Evolutionary conservation across 257 asterid species (phyloP), one percentile per base, ranked within the genome.

Genomic region (Salvia hispanica): DNA sequence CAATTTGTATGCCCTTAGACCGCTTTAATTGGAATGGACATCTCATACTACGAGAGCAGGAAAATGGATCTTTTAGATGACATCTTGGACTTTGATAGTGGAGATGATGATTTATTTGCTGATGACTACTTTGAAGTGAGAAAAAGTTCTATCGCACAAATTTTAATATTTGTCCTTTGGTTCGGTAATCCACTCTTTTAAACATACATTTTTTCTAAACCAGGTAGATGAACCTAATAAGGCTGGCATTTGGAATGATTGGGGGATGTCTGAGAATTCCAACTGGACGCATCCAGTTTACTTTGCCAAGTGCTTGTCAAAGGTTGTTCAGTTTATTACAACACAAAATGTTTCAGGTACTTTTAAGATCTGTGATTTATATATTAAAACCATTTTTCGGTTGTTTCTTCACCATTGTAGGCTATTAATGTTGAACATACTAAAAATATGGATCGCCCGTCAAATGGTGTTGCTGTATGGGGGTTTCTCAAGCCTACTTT

Each of bases 241-340:
- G 68, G 65, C 69, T 15, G 82, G 75, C 57, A 48, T 62, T 43
- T 77, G 47, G 71, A 76, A 63, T 62, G 85, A 83, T 63, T 85
- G 89, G 95, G 88, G 84, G 57, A 82, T 78, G 89, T 88, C 92
- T 42, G 81, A 73, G 48, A 72, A 76, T 70, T 76, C 85, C 14
- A 67, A 58, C 71, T 62, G 66, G 88, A 77, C 81, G 57, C 96
- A 89, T 78, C 96, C 96, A 58, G 71, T 81, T 76, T 81, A 89
- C 83, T 89, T 89, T 65, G 80, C 95, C 39, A 89, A 85, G 80
- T 85, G 96, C 85, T 76, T 89, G 83, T 76, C 78, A 64, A 83
- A 85, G 92, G 96, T 89, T 72, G 70, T 67, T 59, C 53, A 56
- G 2, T 25, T 25, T 25, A 25, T 45, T 37, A 45, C 37, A 45